Evolutionary conservation across 306 rosid species (phyloP), one percentile per base, ranked within the genome.

Genomic region (Inga leiocalycina): DNA sequence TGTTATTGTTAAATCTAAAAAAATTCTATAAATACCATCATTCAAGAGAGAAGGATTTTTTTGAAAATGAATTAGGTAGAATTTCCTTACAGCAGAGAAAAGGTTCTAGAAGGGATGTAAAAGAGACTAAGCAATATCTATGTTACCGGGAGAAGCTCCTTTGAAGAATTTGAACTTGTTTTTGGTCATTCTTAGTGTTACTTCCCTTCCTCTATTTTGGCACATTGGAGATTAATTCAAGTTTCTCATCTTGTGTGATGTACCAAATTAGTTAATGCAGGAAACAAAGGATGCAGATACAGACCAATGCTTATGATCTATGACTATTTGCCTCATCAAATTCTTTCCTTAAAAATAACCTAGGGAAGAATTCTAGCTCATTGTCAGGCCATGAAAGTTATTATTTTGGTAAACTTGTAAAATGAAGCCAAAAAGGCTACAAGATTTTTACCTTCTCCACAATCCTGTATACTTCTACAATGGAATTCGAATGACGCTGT

Each of bases 391-490:
- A 78, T 17, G 73, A 59, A 61, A 81, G 45, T 68, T 74, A 78
- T 14, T 65, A 13, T 43, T 81, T 62, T 73, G 6, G 70, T 57
- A 74, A 71, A 70, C 66, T 69, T 48, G 49, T 76, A 67, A 41
- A 71, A 68, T 6, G 82, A 84, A 67, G 49, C 61, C 44, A 57
- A 30, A 74, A 66, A 48, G 52, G 44, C 62, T 64, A 68, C 56
- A 43, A 70, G 75, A 65, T 56, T 74, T 78, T 79, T 90, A 96
- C 99, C 99, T 96, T 98, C 90, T 96, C 99, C 43, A 96, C 95
- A 66, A 96, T 96, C 87, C 99, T 91, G 91, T 89, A 96, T 57
- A 96, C 99, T 90, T 96, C 99, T 81, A 96, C 99, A 44, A 96
- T 88, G 57, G 99, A 96, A 84, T 89, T 91, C 43, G 94, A 98